Percentiles rank a stretch among this genome's conserved stretches.
These are phyloP conservation scores for Adansonia rubrostipa DNA, from an alignment of 441 rosid genomes.

Conservation along the genomic window DNA sequence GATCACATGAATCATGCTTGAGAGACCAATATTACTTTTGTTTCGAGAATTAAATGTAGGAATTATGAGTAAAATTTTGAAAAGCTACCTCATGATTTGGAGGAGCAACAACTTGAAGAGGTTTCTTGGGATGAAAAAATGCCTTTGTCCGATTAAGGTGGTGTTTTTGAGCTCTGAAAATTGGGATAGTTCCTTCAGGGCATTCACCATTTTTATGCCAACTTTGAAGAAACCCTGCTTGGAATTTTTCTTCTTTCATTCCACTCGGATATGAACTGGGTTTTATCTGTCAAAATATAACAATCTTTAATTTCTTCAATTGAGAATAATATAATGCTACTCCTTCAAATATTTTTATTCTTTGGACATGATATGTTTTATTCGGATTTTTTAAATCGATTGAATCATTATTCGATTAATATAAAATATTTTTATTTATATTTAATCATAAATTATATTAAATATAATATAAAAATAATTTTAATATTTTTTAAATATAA, in stretches of 20 bases:
- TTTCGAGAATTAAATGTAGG: not conserved
- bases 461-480: too few relatives aligned
- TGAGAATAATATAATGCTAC: not conserved
- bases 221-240: conserved; percentile 8
- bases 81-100: not conserved
- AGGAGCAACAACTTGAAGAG: not conserved
- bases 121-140: not conserved
- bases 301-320: not conserved
- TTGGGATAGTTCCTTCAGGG: conserved; percentile 44
- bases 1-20: not conserved
- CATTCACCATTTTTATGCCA: conserved; percentile 31
- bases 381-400: too few relatives aligned
- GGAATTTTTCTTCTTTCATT: not conserved
- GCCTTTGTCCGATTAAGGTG: not conserved
- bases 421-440: too few relatives aligned
- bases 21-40: not conserved
- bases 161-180: conserved; percentile 1
- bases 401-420: too few relatives aligned
- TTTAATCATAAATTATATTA: too few relatives aligned
- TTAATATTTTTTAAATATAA: too few relatives aligned
- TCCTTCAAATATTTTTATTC: too few relatives aligned
- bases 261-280: not conserved
- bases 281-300: not conserved
- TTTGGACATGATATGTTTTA: too few relatives aligned
- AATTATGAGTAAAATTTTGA: not conserved